These are phyloP conservation scores for Kodamaea anthophila DNA, from an alignment of 1,139 yeast species.

Conservation along the genomic window DNA sequence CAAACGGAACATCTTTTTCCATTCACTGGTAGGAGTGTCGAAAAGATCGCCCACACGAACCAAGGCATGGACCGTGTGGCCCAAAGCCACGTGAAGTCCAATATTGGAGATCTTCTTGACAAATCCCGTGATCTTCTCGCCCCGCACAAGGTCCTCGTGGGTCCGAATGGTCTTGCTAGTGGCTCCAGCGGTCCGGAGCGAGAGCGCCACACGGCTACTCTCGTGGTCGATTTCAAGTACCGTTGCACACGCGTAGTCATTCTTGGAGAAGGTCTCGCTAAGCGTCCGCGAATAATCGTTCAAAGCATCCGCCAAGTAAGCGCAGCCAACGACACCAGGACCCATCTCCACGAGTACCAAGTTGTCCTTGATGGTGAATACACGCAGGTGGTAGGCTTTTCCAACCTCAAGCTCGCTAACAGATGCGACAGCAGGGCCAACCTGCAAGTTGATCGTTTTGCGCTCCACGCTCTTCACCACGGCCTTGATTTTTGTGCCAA, in stretches of 20 bases:
- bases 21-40: constrained; percentile 75
- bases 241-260: constrained; percentile 57
- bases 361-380: constrained; percentile 55
- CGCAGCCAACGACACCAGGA: constrained; percentile 53
- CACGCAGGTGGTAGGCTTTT: constrained; percentile 55
- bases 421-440: constrained; percentile 41
- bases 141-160: constrained; percentile 54
- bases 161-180: constrained; percentile 48
- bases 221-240: constrained; percentile 53
- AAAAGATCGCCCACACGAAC: constrained; percentile 79
- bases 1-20: constrained; percentile 71
- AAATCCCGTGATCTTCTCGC: constrained; percentile 73
- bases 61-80: constrained; percentile 68
- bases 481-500: constrained; percentile 66
- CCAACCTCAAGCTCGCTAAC: constrained; percentile 55
- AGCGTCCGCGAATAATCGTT: constrained; percentile 59
- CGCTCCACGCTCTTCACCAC: constrained; percentile 53
- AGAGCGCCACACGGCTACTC: constrained; percentile 54
- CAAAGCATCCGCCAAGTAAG: constrained; percentile 73
- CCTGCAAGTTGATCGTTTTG: constrained; percentile 44
- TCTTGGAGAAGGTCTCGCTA: constrained; percentile 45
- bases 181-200: constrained; percentile 47
- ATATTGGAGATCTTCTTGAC: constrained; percentile 68
- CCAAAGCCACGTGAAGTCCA: constrained; percentile 77
- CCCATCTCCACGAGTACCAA: constrained; percentile 67